Conservation (phyloP, 139 green algal species). For the Chlorella sp. region DNA sequence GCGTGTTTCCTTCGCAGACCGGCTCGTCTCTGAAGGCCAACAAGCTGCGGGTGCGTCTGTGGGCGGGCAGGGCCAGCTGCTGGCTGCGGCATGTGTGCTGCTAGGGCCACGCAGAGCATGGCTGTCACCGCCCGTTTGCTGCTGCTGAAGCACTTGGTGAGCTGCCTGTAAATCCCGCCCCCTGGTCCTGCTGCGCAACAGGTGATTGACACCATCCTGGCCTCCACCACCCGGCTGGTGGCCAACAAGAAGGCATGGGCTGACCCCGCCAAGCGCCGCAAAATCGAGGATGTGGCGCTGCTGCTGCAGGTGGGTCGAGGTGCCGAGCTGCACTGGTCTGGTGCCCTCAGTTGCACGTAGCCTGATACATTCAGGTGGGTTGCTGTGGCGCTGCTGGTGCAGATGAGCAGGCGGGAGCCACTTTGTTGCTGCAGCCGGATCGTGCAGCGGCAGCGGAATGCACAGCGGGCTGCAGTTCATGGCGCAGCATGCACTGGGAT, state of each 20-base stretch:
- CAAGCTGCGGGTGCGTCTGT: not conserved
- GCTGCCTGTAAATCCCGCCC: too few relatives aligned
- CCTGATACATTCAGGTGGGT: too few relatives aligned
- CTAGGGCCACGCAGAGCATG: not conserved
- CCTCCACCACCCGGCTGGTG: constrained; percentile 9
- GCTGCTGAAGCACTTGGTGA: too few relatives aligned
- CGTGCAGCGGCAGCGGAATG: not conserved
- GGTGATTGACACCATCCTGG: constrained; percentile 12
- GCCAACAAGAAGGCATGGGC: constrained; percentile 14
- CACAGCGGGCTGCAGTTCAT: not conserved
- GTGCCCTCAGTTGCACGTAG: too few relatives aligned
- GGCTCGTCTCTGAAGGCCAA: constrained; percentile 11
- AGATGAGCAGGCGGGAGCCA: not conserved
- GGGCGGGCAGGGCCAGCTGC: not conserved
- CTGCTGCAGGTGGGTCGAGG: constrained; percentile 1
- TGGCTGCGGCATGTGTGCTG: not conserved
- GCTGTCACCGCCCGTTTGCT: not conserved
- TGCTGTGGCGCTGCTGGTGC: too few relatives aligned
- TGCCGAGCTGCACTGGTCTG: too few relatives aligned
- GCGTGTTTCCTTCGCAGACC: not conserved
- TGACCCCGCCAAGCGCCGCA: not conserved
- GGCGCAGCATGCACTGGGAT: not conserved
- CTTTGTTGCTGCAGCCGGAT: not conserved
- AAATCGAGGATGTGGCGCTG: constrained; percentile 17
- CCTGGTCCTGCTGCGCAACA: not conserved